These are phyloP conservation scores for Gloeopeniophorella convolvens DNA, from an alignment of 768 basidiomycete genomes.

Conservation along the genomic window DNA sequence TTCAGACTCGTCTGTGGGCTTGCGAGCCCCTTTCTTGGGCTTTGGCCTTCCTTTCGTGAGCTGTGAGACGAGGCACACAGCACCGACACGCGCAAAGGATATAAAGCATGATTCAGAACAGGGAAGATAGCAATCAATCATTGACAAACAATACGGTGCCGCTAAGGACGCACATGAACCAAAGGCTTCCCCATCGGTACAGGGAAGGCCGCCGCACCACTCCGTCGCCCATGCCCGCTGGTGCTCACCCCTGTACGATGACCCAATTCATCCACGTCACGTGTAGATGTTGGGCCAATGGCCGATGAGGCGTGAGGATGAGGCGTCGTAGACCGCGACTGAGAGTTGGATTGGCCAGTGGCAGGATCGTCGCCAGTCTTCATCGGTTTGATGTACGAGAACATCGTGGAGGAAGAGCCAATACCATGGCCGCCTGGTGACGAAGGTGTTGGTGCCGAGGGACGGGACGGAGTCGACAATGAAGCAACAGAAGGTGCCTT, in stretches of 20 bases:
- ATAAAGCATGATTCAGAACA: conserved; percentile 21
- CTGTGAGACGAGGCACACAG: conserved; percentile 35
- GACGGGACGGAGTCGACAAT: conserved; percentile 8
- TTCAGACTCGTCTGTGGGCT: neutral
- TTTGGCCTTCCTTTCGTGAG: conserved; percentile 69
- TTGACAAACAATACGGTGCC: conserved; percentile 35
- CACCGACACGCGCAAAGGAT: conserved; percentile 23
- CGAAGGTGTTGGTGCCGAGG: neutral
- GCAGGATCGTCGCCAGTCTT: conserved; percentile 42
- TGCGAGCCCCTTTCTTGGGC: conserved; percentile 19
- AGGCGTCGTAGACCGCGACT: conserved; percentile 22
- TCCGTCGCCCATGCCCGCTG: conserved; percentile 12
- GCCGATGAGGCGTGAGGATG: conserved; percentile 10
- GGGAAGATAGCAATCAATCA: conserved; percentile 19
- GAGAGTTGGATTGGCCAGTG: conserved; percentile 16
- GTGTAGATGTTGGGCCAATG: conserved; percentile 13
- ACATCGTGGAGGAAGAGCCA: conserved; percentile 72
- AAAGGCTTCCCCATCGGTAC: conserved; percentile 55
- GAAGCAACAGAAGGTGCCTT: conserved; percentile 11
- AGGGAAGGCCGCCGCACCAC: conserved; percentile 28
- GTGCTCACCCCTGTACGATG: conserved; percentile 31
- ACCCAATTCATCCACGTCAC: conserved; percentile 34
- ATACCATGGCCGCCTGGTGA: conserved; percentile 24
- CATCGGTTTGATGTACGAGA: conserved; percentile 51
- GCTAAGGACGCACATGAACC: conserved; percentile 83